These are phyloP conservation scores for Abrus pulchellus DNA, from an alignment of 306 rosid genomes.

Conservation along the genomic window DNA sequence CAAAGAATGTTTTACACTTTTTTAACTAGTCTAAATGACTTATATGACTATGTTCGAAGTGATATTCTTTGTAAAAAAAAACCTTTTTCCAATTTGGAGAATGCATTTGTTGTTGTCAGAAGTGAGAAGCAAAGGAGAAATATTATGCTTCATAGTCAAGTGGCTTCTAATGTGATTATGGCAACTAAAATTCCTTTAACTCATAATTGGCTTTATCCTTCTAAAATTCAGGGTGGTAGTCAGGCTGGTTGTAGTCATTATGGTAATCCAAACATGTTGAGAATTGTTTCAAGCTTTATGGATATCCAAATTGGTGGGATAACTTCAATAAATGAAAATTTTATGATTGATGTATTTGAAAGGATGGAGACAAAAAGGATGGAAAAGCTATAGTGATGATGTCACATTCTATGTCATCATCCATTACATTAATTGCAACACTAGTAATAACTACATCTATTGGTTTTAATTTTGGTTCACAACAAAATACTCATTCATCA, in stretches of 20 bases:
- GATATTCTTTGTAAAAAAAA: neutral
- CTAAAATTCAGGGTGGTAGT: neutral
- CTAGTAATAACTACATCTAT: neutral
- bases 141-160: neutral
- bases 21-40: neutral
- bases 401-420: neutral
- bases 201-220: neutral
- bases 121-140: conserved; percentile 4
- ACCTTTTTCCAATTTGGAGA: neutral
- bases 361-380: neutral
- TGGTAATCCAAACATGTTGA: neutral
- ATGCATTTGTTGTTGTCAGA: neutral
- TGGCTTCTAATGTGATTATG: neutral
- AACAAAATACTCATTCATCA: neutral
- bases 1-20: too few species aligned
- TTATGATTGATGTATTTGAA: neutral
- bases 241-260: neutral
- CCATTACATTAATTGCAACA: neutral
- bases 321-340: neutral
- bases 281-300: neutral
- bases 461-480: neutral
- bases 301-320: conserved; percentile 7
- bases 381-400: neutral
- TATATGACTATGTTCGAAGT: neutral
- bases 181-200: neutral